Percentiles rank a stretch among this genome's conserved stretches.
Conservation (phyloP, 2,329 filamentous ascomycete genomes). For the Rosellinia necatrix region DNA sequence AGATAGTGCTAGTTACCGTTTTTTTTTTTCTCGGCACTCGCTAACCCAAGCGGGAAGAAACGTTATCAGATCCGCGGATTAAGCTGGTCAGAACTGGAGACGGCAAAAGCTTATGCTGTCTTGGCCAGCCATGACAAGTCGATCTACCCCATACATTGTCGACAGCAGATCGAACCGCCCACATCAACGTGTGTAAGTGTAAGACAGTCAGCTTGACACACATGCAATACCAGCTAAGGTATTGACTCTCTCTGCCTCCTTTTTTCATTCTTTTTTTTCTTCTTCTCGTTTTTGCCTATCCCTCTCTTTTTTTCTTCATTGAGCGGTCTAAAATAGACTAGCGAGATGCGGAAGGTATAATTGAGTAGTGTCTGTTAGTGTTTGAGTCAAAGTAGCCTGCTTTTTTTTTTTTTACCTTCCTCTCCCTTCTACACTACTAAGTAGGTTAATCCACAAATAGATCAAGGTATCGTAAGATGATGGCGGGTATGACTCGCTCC, state of each 20-base stretch:
- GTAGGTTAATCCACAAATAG: too few relatives aligned
- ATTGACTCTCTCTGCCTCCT: too few relatives aligned
- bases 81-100: not conserved
- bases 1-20: too few relatives aligned
- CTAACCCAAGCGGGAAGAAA: too few relatives aligned
- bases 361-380: too few relatives aligned
- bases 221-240: too few relatives aligned
- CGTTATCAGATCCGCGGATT: too few relatives aligned
- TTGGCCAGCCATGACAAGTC: constrained; percentile 9
- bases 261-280: not conserved
- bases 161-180: not conserved
- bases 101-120: constrained; percentile 14
- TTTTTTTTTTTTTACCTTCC: too few relatives aligned
- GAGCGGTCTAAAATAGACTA: not conserved
- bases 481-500: too few relatives aligned
- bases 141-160: not conserved
- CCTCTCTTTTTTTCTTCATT: not conserved
- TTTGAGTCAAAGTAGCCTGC: too few relatives aligned
- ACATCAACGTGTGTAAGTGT: not conserved
- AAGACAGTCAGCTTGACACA: too few relatives aligned
- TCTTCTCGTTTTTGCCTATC: not conserved
- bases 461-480: not conserved
- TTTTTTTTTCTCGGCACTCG: not conserved
- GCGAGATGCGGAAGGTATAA: not conserved
- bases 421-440: too few relatives aligned